These are phyloP conservation scores for Fraxinus xanthoxyloides DNA, from an alignment of 305 asterid species.

Conservation along the genomic window DNA sequence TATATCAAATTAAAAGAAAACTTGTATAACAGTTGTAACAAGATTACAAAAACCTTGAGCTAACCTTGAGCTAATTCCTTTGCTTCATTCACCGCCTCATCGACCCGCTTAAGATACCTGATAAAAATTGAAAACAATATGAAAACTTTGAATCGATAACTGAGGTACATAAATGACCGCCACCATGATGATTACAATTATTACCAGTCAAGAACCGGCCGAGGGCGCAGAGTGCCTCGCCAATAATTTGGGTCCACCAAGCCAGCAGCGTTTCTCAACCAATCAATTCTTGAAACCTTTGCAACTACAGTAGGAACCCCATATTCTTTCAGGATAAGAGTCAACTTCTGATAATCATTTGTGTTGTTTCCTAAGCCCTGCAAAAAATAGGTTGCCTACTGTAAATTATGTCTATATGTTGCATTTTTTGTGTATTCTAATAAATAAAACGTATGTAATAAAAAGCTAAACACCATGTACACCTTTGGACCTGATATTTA, in stretches of 20 bases:
- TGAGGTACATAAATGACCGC: not conserved
- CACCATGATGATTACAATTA: not conserved
- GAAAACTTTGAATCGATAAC: not conserved
- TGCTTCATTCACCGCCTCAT: constrained; percentile 77
- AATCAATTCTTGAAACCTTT: constrained; percentile 86
- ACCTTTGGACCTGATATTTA: not conserved
- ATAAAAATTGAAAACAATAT: not conserved
- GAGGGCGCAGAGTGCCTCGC: constrained; percentile 90
- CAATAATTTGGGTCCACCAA: constrained; percentile 80
- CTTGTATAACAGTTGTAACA: not conserved
- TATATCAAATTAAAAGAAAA: constrained; percentile 22
- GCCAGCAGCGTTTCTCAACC: constrained; percentile 97
- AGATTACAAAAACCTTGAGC: constrained; percentile 47
- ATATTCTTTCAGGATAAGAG: constrained; percentile 59
- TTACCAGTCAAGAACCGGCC: constrained; percentile 94
- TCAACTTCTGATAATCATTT: constrained; percentile 67
- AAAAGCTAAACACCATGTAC: not conserved
- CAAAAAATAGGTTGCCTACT: constrained; percentile 12
- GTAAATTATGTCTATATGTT: not conserved
- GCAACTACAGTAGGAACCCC: constrained; percentile 76
- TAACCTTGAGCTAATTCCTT: constrained; percentile 71
- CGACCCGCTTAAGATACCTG: constrained; percentile 80
- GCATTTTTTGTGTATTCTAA: not conserved
- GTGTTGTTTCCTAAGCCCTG: constrained; percentile 93
- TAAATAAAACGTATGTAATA: not conserved